A percentile compares a stretch with the other conserved stretches of the same genome.
phyloP scores from a whole-genome alignment of 2,329 filamentous ascomycete species.

The Corniculantispora saksenae region DNA sequence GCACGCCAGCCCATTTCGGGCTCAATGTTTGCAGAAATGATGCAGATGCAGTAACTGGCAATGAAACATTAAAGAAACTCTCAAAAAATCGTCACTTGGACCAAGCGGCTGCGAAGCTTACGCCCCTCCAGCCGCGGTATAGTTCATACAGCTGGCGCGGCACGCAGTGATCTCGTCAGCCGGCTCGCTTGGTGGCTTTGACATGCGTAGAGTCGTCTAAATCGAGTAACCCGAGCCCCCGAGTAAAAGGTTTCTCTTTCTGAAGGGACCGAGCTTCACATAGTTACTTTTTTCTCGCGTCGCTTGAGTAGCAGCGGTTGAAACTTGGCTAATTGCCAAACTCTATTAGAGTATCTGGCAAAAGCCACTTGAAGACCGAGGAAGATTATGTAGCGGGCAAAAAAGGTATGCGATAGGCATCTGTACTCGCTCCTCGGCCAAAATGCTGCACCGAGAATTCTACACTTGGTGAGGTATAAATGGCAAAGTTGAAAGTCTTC shows the following conservation, averaged over 20 bases:
- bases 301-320: not conserved
- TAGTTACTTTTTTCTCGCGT: not conserved
- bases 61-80: too few species aligned
- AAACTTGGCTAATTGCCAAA: not conserved
- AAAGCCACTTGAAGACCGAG: not conserved
- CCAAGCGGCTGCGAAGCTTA: too few species aligned
- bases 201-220: not conserved
- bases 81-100: too few species aligned
- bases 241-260: not conserved
- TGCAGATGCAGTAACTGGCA: too few species aligned
- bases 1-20: not conserved
- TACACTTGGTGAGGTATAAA: too few species aligned
- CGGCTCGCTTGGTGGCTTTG: too few species aligned
- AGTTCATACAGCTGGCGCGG: not conserved
- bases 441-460: too few species aligned
- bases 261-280: not conserved
- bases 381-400: not conserved
- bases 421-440: too few species aligned
- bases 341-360: not conserved
- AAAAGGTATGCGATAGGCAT: too few species aligned
- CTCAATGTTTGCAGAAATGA: not conserved
- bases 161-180: too few species aligned
- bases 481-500: too few species aligned
- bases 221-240: not conserved
- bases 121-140: not conserved